phyloP scores from a whole-genome alignment of 306 rosid species.

The Vachellia pachyceras region DNA sequence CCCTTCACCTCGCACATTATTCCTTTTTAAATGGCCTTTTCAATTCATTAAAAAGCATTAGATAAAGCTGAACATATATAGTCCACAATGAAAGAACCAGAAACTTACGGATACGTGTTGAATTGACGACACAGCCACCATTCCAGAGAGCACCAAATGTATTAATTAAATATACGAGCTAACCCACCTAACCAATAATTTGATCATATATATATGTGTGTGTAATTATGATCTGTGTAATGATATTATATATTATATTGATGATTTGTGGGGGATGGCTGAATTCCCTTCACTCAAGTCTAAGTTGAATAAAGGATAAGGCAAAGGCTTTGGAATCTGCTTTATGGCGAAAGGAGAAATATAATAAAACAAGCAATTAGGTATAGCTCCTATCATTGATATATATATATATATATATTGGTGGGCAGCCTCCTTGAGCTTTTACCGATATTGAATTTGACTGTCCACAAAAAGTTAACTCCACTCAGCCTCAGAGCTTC shows the following conservation, averaged over 20 bases:
- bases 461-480: background rate
- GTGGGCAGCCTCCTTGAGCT: background rate
- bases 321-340: constrained; percentile 41
- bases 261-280: constrained; percentile 7
- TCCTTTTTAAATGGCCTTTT: no score
- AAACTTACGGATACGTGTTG: background rate
- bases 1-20: no score
- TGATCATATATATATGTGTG: background rate
- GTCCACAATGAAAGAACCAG: background rate
- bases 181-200: background rate
- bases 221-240: background rate
- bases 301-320: constrained; percentile 25
- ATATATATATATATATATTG: no score
- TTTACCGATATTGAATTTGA: background rate
- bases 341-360: constrained; percentile 32
- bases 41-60: no score
- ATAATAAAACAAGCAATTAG: background rate
- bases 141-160: constrained; percentile 17
- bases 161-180: constrained; percentile 7
- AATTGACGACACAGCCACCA: constrained; percentile 27
- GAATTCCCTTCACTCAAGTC: constrained; percentile 22
- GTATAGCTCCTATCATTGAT: background rate
- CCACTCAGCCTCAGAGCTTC: background rate
- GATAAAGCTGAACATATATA: no score
- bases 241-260: background rate